Percentiles rank a stretch among this genome's conserved stretches.
These are phyloP conservation scores for Puccinia brachypodii DNA, from an alignment of 1,284 basidiomycete species.

Conservation along the genomic window DNA sequence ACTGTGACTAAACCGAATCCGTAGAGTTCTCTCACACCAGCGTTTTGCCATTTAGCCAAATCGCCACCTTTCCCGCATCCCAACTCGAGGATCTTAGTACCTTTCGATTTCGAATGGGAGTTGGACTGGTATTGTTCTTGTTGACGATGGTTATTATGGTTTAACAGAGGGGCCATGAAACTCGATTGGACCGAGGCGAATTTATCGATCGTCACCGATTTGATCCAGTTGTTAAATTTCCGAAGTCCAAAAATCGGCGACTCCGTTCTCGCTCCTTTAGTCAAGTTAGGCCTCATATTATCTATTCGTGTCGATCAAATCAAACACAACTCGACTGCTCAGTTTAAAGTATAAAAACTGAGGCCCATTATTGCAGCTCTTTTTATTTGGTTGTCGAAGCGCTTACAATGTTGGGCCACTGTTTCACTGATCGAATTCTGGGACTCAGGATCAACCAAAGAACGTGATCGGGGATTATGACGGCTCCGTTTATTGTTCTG, in stretches of 20 bases:
- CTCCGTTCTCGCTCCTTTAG: conserved; percentile 75
- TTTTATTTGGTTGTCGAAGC: not conserved
- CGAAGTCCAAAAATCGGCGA: conserved; percentile 95
- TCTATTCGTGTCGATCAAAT: conserved; percentile 61
- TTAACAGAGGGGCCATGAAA: conserved; percentile 44
- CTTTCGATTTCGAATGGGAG: conserved; percentile 51
- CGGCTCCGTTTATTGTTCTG: not conserved
- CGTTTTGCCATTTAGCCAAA: conserved; percentile 90
- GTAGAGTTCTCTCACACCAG: conserved; percentile 74
- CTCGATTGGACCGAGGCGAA: conserved; percentile 62
- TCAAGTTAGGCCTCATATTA: conserved; percentile 87
- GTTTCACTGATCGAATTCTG: conserved; percentile 15
- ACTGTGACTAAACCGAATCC: conserved; percentile 77
- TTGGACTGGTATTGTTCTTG: conserved; percentile 52
- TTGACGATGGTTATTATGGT: conserved; percentile 63
- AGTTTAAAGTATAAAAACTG: not conserved
- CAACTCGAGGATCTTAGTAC: conserved; percentile 84
- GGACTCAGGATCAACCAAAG: not conserved
- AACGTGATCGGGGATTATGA: not conserved
- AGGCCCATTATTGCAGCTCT: too few relatives aligned
- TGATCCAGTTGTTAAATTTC: conserved; percentile 99
- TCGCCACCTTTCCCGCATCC: conserved; percentile 99
- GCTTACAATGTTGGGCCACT: conserved; percentile 44
- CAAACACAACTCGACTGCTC: not conserved
- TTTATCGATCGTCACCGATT: conserved; percentile 85